Base-by-base conservation (phyloP, 768 basidiomycete genomes). In the Tremella fuciformis region DNA sequence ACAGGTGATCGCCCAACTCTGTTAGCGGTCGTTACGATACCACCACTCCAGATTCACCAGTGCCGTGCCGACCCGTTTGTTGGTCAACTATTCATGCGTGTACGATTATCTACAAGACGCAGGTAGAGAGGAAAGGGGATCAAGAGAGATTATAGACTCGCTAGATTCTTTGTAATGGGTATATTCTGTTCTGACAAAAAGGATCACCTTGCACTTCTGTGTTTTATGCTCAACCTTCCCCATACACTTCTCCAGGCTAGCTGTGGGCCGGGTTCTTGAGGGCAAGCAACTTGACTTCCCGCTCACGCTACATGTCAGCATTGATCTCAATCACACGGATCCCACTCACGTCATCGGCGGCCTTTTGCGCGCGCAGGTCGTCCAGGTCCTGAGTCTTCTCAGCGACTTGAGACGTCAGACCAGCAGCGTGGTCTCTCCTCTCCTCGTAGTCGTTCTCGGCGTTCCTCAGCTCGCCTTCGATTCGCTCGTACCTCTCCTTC, bases 351-450 rank as follows among this genome's bases (percentile, higher is more conserved):
- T 89, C 88, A 64, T 89, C 88, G 8, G 84, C 84, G 37, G 82
- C 83, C 70, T 86, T 85, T 65, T 84, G 81, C 18, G 80, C 78
- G 26, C 87, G 79, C 52, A 89, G 72, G 61, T 81, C 81, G 64
- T 89, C 87, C 1, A 91, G 81, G 67, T 89, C 87, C 54, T 83
- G 81, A n/a, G 82, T 82, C 80, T 89, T 89, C 38, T 85, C 84
- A 51, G 84, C 81, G 53, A 89, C 78, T 64, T 81, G 82, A 51
- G 83, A 80, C 0, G 86, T 87, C 21, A 83, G 81, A 52, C 85
- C 82, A 53, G 73, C 79, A 2, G 85, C 84, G 7, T 82, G 83
- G 22, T 81, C 79, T 44, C 82, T 85, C 59, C 82, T 82, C 37
- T 83, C 75, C 56, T 75, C 75, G 46, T 74, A 77, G 50, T 77